Evolutionary conservation across 805 yeast species (phyloP).

Genomic region (Schizosaccharomyces osmophilus): DNA sequence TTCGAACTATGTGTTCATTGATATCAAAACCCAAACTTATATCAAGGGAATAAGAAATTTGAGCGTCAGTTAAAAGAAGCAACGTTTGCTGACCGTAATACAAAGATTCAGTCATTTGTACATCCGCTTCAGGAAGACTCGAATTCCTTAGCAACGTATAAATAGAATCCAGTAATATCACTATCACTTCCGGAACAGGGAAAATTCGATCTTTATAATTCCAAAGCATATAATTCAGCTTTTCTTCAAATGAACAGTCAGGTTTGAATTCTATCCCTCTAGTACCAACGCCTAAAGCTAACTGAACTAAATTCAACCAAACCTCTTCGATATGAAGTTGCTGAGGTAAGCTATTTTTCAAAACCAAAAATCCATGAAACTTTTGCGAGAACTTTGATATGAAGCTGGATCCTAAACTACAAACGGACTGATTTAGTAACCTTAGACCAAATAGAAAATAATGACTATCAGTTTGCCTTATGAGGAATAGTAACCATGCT

Average conservation of each 20-base stretch:
- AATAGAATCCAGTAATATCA: neutral
- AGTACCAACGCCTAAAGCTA: neutral
- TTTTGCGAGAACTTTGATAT: slow-evolving; percentile 20
- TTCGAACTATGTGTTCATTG: neutral
- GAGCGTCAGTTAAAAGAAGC: neutral
- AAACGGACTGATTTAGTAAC: slow-evolving; percentile 27
- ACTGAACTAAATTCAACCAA: neutral
- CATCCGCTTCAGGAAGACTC: no score
- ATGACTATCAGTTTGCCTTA: slow-evolving; percentile 19
- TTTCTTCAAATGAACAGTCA: neutral
- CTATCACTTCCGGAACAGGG: neutral
- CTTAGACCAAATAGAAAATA: slow-evolving; percentile 16
- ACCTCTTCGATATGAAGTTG: neutral
- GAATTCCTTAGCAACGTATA: no score
- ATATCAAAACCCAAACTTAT: neutral
- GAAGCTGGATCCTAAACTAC: slow-evolving; percentile 22
- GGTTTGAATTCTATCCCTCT: neutral
- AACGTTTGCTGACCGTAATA: neutral
- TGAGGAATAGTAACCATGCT: slow-evolving; percentile 30
- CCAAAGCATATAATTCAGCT: neutral
- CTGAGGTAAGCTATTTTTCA: neutral
- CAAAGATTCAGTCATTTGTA: neutral
- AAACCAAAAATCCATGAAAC: slow-evolving; percentile 3
- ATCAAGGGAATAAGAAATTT: neutral
- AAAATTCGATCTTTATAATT: neutral